Conservation (phyloP, 345 rosid genomes). For the Excoecaria agallocha region DNA sequence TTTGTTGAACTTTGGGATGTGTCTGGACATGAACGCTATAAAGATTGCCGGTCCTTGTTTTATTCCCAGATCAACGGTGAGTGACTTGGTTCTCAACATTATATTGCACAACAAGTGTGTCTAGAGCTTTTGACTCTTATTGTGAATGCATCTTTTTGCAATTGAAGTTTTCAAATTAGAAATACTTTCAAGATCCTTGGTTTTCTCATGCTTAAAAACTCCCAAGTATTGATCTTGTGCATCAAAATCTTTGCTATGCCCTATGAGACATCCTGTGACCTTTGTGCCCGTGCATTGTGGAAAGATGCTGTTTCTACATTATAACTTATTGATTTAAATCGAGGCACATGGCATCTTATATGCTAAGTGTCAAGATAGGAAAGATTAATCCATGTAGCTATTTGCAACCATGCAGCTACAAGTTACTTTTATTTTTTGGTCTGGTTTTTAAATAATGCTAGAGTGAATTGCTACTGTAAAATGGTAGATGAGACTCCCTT, state of each 20-base stretch:
- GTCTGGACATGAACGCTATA: conserved; percentile 96
- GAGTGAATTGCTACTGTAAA: neutral
- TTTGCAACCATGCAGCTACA: neutral
- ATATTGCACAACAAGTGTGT: neutral
- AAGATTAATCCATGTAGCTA: neutral
- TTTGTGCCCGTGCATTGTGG: neutral
- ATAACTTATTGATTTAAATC: neutral
- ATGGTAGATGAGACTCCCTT: neutral
- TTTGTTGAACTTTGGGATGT: conserved; percentile 99
- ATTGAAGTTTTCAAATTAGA: neutral
- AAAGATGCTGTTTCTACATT: neutral
- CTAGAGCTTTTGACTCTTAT: neutral
- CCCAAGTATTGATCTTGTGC: neutral
- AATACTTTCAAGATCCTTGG: neutral
- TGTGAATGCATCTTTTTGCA: neutral
- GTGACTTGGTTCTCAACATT: conserved; percentile 12
- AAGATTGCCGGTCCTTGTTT: conserved; percentile 90
- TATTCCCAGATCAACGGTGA: conserved; percentile 94
- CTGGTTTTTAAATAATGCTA: neutral
- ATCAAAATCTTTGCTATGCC: neutral
- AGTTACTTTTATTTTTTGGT: neutral
- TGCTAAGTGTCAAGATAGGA: neutral
- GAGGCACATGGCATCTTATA: neutral
- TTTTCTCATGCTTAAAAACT: neutral
- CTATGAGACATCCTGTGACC: neutral